Conservation (phyloP, 345 rosid genomes). For the Euphorbia peplus region DNA sequence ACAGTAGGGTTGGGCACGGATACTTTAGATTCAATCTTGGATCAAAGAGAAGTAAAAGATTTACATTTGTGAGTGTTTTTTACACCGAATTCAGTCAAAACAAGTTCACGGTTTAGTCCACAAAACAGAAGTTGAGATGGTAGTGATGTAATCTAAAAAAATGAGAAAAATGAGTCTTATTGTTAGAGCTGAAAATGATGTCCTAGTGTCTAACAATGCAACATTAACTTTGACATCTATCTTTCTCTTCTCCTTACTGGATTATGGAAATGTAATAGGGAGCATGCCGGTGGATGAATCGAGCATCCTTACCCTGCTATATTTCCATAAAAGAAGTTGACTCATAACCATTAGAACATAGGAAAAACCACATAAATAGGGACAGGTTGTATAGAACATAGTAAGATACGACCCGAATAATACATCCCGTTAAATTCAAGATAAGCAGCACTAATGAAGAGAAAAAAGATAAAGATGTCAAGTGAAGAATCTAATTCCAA, state of each 20-base stretch:
- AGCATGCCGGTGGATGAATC: not conserved
- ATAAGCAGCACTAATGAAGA: constrained; percentile 3
- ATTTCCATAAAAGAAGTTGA: not conserved
- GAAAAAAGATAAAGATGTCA: constrained; percentile 11
- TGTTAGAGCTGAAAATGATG: not conserved
- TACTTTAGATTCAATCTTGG: too few species aligned
- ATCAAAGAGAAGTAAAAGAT: too few species aligned
- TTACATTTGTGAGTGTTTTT: too few species aligned
- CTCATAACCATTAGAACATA: constrained; percentile 4
- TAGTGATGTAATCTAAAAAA: not conserved
- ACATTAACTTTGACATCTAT: not conserved
- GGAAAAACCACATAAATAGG: constrained; percentile 5
- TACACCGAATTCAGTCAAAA: too few species aligned
- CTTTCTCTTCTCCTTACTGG: not conserved
- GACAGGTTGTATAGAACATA: constrained; percentile 12
- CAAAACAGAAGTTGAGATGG: not conserved
- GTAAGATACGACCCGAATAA: constrained; percentile 14
- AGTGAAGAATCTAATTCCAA: constrained; percentile 16
- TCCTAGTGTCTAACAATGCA: not conserved
- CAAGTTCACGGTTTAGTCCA: too few species aligned
- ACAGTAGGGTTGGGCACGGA: too few species aligned
- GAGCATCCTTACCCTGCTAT: not conserved
- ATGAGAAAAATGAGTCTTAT: not conserved
- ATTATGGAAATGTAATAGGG: not conserved
- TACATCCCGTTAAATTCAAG: constrained; percentile 5